Percentiles rank a stretch among this genome's conserved stretches.
Evolutionary conservation across 176 grass and related monocot genomes (phyloP).

Genomic region (Dendrocalamus sinicus): DNA sequence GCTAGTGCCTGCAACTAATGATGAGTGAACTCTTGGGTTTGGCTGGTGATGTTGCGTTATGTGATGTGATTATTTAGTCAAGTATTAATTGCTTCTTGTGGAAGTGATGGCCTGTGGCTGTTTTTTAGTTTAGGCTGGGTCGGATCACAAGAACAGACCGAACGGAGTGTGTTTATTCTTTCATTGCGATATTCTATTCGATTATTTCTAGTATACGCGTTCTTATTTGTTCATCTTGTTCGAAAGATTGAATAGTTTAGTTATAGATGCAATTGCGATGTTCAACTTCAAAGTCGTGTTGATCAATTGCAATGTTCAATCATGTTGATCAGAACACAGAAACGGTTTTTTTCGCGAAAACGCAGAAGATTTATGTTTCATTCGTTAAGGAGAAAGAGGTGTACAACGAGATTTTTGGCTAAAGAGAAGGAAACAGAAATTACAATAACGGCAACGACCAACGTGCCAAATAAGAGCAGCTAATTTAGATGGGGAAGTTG

Average conservation of each 20-base stretch:
- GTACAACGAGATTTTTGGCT: too few relatives aligned
- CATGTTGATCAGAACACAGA: background rate
- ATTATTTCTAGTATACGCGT: conserved; percentile 36
- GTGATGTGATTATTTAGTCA: conserved; percentile 32
- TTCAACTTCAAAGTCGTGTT: background rate
- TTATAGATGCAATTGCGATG: background rate
- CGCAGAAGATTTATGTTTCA: too few relatives aligned
- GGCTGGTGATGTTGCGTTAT: conserved; percentile 30
- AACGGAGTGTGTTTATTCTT: conserved; percentile 39
- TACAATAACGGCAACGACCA: too few relatives aligned
- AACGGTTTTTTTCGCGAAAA: background rate
- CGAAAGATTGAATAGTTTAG: background rate
- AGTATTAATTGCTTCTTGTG: conserved; percentile 36
- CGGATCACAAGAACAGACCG: conserved; percentile 59
- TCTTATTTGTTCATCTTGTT: background rate
- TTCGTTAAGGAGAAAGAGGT: too few relatives aligned
- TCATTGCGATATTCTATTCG: conserved; percentile 22
- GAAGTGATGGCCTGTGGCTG: conserved; percentile 48
- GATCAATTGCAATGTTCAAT: background rate
- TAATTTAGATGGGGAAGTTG: too few relatives aligned
- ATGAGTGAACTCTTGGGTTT: conserved; percentile 20
- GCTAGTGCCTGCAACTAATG: background rate
- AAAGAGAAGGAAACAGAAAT: too few relatives aligned
- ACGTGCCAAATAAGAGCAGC: too few relatives aligned
- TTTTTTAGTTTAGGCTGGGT: conserved; percentile 62